These are phyloP conservation scores for Dovyalis caffra DNA, from an alignment of 345 rosid genomes.

Conservation along the genomic window DNA sequence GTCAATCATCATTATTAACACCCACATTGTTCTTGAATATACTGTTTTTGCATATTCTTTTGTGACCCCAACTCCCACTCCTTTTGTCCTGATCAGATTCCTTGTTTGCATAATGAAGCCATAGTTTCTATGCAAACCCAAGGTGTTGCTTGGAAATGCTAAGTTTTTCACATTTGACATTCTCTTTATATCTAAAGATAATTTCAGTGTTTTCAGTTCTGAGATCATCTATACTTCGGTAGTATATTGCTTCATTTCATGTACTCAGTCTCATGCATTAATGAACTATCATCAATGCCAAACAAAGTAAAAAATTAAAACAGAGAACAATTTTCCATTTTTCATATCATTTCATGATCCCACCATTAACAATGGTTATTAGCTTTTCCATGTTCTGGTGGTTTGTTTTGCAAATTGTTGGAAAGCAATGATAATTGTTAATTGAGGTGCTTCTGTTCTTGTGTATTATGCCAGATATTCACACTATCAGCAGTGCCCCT, in stretches of 20 bases:
- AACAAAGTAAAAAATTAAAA: background rate
- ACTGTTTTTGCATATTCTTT: background rate
- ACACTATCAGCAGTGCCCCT: conserved; percentile 84
- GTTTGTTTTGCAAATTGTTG: background rate
- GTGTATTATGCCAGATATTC: conserved; percentile 53
- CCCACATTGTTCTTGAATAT: background rate
- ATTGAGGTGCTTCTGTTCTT: conserved; percentile 10
- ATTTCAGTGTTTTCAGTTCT: background rate
- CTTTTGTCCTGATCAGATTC: no score
- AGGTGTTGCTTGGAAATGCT: no score
- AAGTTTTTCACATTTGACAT: no score
- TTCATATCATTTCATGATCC: no score
- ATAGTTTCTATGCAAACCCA: no score
- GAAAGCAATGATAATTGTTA: background rate
- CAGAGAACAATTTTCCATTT: no score
- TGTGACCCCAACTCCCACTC: background rate
- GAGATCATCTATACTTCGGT: background rate
- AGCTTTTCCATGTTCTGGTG: no score
- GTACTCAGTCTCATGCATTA: background rate
- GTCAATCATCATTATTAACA: background rate
- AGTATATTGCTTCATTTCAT: background rate
- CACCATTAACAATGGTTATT: no score
- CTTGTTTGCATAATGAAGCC: no score
- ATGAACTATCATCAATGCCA: background rate
- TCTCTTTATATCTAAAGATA: background rate